Evolutionary conservation across 2,329 filamentous ascomycete species (phyloP), one percentile per base, ranked within the genome.

Genomic region (Biscogniauxia marginata): DNA sequence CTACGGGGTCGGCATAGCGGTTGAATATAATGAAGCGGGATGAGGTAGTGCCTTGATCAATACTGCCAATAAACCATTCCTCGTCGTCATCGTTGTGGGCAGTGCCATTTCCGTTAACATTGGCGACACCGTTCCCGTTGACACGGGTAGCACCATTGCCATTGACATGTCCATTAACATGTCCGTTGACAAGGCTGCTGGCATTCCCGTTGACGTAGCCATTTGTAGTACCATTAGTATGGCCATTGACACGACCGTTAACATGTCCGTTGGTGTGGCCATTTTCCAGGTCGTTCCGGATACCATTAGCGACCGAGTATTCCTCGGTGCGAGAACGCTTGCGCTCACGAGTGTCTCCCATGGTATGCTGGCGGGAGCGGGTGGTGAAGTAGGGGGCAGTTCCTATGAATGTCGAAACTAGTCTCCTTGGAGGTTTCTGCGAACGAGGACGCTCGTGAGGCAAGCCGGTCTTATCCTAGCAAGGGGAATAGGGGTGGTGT

Each of bases 21-120:
- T 96, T 87, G 76, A 96, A 96, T 70, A 97, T 93, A 65, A 96
- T 83, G 75, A 96, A 96, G 39, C 92, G 84, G 30, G 91, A 90
- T 57, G 89, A 93, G 25, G 92, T 96, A 11, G 92, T 96, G 56
- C 92, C 92, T 69, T 96, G 91, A 70, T 96, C 92, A 70, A 96
- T 93, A 65, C 89, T 90, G 58, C 91, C 92, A 58, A 96, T 87
- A 68, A 90, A 96, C 75, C 84, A 84, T 55, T 87, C 75, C 44
- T 76, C 59, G 13, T 46, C 18, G 44, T 16, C 52, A 7, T 53
- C 24, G 44, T 54, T 58, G 44, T 64, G 58, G 48, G 53, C 49
- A 39, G 52, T 19, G 21, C 47, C 49, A 9, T 55, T 49, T 21
- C 50, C 50, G 39, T 52, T 52, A 22, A 43, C 7, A 20, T 52